Conservation (phyloP, 495 filamentous ascomycete genomes). For the Melanomma pulvis-pyrius region DNA sequence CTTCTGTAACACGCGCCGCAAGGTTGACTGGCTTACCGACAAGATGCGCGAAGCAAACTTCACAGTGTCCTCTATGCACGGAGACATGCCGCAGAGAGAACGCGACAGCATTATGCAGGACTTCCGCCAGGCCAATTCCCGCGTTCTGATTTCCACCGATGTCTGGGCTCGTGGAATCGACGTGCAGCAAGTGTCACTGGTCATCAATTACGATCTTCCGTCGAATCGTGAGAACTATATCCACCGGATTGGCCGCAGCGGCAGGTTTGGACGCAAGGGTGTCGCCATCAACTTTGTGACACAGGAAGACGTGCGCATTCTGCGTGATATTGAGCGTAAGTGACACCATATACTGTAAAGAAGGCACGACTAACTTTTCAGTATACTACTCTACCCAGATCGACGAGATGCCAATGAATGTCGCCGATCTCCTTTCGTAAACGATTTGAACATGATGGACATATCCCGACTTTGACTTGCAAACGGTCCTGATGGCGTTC, state of each 20-base stretch:
- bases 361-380: slow-evolving; percentile 48
- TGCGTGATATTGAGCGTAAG: slow-evolving; percentile 91
- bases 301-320: slow-evolving; percentile 93
- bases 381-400: slow-evolving; percentile 98
- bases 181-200: slow-evolving; percentile 97
- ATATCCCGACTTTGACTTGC: not conserved
- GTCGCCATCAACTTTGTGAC: slow-evolving; percentile 99
- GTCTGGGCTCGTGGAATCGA: slow-evolving; percentile 98
- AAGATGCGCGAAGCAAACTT: slow-evolving; percentile 99
- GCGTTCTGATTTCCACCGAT: slow-evolving; percentile 97
- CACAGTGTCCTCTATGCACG: slow-evolving; percentile 98
- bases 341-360: slow-evolving; percentile 11
- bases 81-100: slow-evolving; percentile 98
- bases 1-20: slow-evolving; percentile 99
- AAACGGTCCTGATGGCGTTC: not conserved
- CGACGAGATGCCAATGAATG: slow-evolving; percentile 99
- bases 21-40: slow-evolving; percentile 99
- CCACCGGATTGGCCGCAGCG: slow-evolving; percentile 93
- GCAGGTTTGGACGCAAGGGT: slow-evolving; percentile 96
- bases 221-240: slow-evolving; percentile 99
- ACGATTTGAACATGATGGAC: not conserved
- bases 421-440: slow-evolving; percentile 34
- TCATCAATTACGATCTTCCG: slow-evolving; percentile 99
- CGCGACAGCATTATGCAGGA: slow-evolving; percentile 99
- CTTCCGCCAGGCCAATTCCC: slow-evolving; percentile 92